A percentile compares a stretch with the other conserved stretches of the same genome.
Conservation (phyloP, 2,329 filamentous ascomycete genomes). For the Fusarium sp. region DNA sequence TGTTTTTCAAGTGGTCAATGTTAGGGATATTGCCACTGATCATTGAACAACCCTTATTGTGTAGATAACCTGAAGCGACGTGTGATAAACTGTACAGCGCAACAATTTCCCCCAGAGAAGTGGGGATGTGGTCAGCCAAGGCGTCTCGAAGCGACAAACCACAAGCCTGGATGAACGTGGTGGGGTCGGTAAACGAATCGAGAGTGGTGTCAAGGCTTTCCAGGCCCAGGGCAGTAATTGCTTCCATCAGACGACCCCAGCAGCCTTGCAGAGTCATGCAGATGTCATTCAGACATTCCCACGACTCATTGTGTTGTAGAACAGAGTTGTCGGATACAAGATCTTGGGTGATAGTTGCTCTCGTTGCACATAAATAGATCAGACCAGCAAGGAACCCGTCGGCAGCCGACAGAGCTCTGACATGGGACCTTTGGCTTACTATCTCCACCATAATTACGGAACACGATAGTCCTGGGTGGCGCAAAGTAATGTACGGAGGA, state of each 20-base stretch:
- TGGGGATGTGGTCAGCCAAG: too few species aligned
- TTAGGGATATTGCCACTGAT: too few species aligned
- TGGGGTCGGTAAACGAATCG: neutral
- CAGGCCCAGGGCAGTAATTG: accelerated
- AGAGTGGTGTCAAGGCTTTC: accelerated
- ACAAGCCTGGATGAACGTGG: too few species aligned
- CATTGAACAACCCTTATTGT: too few species aligned
- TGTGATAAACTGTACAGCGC: too few species aligned
- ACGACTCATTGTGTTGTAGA: neutral
- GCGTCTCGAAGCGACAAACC: too few species aligned
- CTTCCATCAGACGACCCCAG: accelerated
- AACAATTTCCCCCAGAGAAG: too few species aligned
- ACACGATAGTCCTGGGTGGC: too few species aligned
- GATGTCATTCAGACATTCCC: accelerated
- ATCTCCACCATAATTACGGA: neutral
- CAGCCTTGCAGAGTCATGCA: accelerated
- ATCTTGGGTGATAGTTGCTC: accelerated
- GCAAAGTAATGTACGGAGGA: too few species aligned
- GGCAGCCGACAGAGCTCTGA: accelerated
- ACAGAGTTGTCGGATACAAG: accelerated
- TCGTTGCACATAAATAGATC: neutral
- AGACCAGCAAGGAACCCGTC: neutral
- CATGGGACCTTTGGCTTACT: accelerated
- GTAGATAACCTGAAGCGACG: too few species aligned
- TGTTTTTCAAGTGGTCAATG: too few species aligned